Percentiles rank a stretch among this genome's conserved stretches.
phyloP scores from a whole-genome alignment of 495 filamentous ascomycete genomes.

The Hyaloscypha bicolor region DNA sequence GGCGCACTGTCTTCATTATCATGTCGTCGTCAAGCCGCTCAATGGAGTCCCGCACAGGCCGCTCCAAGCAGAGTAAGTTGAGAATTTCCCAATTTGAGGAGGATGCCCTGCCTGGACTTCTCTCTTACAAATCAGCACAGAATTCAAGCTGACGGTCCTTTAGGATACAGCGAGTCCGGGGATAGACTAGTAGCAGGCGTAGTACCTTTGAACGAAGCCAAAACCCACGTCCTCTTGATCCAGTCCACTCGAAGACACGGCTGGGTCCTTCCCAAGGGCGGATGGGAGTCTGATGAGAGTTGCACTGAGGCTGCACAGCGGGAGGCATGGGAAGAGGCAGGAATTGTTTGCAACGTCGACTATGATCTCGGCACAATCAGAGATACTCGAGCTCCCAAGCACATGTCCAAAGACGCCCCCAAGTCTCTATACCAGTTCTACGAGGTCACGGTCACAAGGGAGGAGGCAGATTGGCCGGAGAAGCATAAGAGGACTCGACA shows the following conservation, averaged over 20 bases:
- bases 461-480: slow-evolving; percentile 91
- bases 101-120: slow-evolving; percentile 7
- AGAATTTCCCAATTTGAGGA: slow-evolving; percentile 1
- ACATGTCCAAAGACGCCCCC: slow-evolving; percentile 62
- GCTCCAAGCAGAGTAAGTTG: slow-evolving; percentile 78
- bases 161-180: slow-evolving; percentile 90
- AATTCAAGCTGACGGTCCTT: slow-evolving; percentile 21
- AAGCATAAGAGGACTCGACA: slow-evolving; percentile 84
- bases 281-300: slow-evolving; percentile 93
- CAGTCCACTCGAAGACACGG: slow-evolving; percentile 83
- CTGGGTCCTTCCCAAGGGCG: slow-evolving; percentile 97
- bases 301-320: slow-evolving; percentile 59
- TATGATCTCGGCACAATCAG: slow-evolving; percentile 83
- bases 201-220: slow-evolving; percentile 72
- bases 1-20: slow-evolving; percentile 40
- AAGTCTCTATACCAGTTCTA: slow-evolving; percentile 86
- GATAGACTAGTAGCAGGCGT: slow-evolving; percentile 95
- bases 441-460: slow-evolving; percentile 78
- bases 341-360: slow-evolving; percentile 79
- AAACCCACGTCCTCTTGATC: slow-evolving; percentile 85
- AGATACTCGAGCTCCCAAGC: slow-evolving; percentile 55
- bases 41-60: slow-evolving; percentile 77
- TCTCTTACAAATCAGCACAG: neutral
- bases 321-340: slow-evolving; percentile 98
- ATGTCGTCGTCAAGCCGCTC: slow-evolving; percentile 62